These are phyloP conservation scores for Fallopia convolvulus DNA, from an alignment of 148 eudicot genomes.

Conservation along the genomic window DNA sequence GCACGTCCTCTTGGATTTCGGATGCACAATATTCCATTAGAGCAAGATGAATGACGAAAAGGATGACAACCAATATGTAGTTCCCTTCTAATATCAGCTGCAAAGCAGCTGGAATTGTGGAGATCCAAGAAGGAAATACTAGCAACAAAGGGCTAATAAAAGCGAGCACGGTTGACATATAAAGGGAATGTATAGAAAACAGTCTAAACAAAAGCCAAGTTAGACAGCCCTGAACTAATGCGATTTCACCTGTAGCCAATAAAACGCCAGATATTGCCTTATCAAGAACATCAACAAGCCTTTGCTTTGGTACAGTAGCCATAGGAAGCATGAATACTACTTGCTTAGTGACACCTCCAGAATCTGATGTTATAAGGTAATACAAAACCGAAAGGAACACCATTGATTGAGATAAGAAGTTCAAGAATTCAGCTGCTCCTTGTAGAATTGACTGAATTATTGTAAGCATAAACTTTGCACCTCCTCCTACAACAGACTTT, in stretches of 20 bases:
- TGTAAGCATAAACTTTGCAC: slow-evolving; percentile 59
- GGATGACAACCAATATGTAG: slow-evolving; percentile 44
- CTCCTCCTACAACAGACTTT: slow-evolving; percentile 61
- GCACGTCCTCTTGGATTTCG: slow-evolving; percentile 74
- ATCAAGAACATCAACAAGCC: slow-evolving; percentile 84
- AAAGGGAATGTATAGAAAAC: slow-evolving; percentile 70
- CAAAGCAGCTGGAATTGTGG: slow-evolving; percentile 72
- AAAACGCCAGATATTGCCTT: slow-evolving; percentile 76
- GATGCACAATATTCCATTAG: slow-evolving; percentile 68
- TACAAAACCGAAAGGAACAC: slow-evolving; percentile 90
- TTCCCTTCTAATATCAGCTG: slow-evolving; percentile 73
- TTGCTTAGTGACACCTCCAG: slow-evolving; percentile 90
- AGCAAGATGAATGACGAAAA: slow-evolving; percentile 55
- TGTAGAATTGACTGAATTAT: slow-evolving; percentile 57
- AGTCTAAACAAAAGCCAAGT: slow-evolving; percentile 95
- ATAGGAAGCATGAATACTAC: slow-evolving; percentile 82
- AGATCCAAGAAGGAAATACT: slow-evolving; percentile 59
- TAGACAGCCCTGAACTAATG: slow-evolving; percentile 81
- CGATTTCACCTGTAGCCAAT: slow-evolving; percentile 76
- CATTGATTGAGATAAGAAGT: slow-evolving; percentile 75
- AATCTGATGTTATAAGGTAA: slow-evolving; percentile 83
- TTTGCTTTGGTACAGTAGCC: slow-evolving; percentile 42
- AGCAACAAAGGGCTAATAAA: slow-evolving; percentile 73
- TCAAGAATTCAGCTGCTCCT: slow-evolving; percentile 76
- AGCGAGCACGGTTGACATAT: slow-evolving; percentile 80